Conservation (phyloP, 805 yeast species). For the Dipodascopsis uninucleata region DNA sequence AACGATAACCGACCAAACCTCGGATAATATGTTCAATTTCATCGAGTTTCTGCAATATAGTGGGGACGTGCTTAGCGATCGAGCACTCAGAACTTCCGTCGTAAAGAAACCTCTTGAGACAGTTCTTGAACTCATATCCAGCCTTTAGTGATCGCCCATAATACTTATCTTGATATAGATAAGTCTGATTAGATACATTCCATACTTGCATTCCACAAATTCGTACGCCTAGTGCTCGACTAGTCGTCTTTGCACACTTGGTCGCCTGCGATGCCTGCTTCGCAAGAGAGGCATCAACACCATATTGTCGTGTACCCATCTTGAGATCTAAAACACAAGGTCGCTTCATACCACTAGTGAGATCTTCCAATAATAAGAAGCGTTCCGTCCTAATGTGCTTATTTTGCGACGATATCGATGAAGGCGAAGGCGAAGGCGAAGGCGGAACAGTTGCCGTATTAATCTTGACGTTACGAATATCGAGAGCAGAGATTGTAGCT, state of each 20-base stretch:
- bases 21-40: slow-evolving; percentile 55
- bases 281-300: slow-evolving; percentile 75
- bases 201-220: slow-evolving; percentile 93
- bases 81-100: slow-evolving; percentile 63
- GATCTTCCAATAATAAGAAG: slow-evolving; percentile 83
- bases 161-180: slow-evolving; percentile 79
- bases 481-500: too few species aligned
- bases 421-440: not conserved
- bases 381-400: slow-evolving; percentile 55
- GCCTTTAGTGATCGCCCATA: slow-evolving; percentile 75
- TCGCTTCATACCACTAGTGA: slow-evolving; percentile 72
- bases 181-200: slow-evolving; percentile 47
- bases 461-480: too few species aligned
- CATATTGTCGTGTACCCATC: slow-evolving; percentile 98
- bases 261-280: slow-evolving; percentile 75
- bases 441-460: too few species aligned
- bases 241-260: slow-evolving; percentile 80
- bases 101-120: slow-evolving; percentile 71
- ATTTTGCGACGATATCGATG: not conserved
- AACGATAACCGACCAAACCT: slow-evolving; percentile 67
- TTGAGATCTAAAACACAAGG: slow-evolving; percentile 94
- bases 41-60: slow-evolving; percentile 55
- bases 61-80: slow-evolving; percentile 63
- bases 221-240: slow-evolving; percentile 78
- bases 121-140: slow-evolving; percentile 74